Evolutionary conservation across 164 flowering plant genomes (phyloP), one percentile per base, ranked within the genome.

Genomic region (Stephania cephalantha): DNA sequence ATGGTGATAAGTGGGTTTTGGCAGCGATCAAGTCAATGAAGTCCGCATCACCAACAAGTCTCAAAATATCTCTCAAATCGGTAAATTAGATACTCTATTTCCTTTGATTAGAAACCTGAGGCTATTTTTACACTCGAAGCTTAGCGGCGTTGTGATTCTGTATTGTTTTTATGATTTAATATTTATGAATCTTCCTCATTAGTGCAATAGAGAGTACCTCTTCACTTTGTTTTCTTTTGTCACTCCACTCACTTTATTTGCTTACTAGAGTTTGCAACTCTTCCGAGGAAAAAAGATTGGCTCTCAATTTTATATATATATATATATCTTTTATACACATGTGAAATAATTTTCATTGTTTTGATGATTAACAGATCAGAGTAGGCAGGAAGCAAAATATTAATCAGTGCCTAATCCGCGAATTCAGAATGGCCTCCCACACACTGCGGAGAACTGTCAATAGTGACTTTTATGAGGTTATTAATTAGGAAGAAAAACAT

Each of bases 321-420:
- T 25, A 25, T 25, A 25, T 25, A 25, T 25, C 25, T 25, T 25
- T 25, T 25, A 25, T 25, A 25, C 25, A 0, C 13, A 48, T 48
- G 42, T 35, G 4, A 48, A 48, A 17, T 58, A n/a, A 5, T 18
- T 13, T 18, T 2, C 65, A 58, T 58, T 0, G 3, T 7, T 58
- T 58, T 20, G n/a, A 15, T 58, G 22, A 15, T 58, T 0, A 58
- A 17, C 65, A 17, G 65, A 58, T 92, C 22, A 86, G 97, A 85
- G 90, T 86, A 85, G 96, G 97, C 9, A 85, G 97, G 83, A 84
- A 89, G 18, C 90, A 88, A 79, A 90, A 90, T 50, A 73, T 94
- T 72, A 94, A 91, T 55, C 88, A 85, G 79, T 94, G 98, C 82
- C 92, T 92, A 75, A 75, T 82, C 22, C 87, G 91, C 4, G 97